Percentiles rank a stretch among this genome's conserved stretches.
Conservation (phyloP, 352 stramenopile genomes). For the Discostella stelligera region DNA sequence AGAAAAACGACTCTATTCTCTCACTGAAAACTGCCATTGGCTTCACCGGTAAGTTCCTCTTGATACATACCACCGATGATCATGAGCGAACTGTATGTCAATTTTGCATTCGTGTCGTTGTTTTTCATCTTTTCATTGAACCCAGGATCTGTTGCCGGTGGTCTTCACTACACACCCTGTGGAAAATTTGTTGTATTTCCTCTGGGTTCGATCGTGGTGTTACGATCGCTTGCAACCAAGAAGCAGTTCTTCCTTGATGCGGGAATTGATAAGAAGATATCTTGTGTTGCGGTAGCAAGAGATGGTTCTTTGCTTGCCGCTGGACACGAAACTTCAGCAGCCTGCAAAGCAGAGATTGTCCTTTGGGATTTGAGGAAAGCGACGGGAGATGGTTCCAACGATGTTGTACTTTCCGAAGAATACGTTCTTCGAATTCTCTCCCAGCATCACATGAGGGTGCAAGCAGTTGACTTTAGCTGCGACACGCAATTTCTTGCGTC, state of each 20-base stretch:
- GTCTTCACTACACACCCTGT: conserved; percentile 65
- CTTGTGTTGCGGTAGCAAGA: conserved; percentile 89
- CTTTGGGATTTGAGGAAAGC: conserved; percentile 91
- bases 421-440: conserved; percentile 88
- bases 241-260: conserved; percentile 87
- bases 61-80: neutral
- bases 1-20: conserved; percentile 21
- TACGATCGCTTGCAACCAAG: conserved; percentile 60
- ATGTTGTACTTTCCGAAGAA: conserved; percentile 61
- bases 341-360: conserved; percentile 93
- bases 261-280: conserved; percentile 89
- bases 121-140: neutral
- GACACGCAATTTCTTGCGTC: conserved; percentile 89
- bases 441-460: conserved; percentile 93
- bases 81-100: no score
- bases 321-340: conserved; percentile 89
- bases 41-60: conserved; percentile 31
- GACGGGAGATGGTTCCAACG: conserved; percentile 77
- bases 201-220: conserved; percentile 63
- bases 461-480: conserved; percentile 88
- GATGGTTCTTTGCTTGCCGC: conserved; percentile 88
- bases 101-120: neutral
- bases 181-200: conserved; percentile 73
- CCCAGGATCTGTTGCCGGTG: conserved; percentile 47
- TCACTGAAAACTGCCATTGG: conserved; percentile 46